Evolutionary conservation across 2,329 filamentous ascomycete species (phyloP).

Genomic region (Ophiocordyceps unilateralis): DNA sequence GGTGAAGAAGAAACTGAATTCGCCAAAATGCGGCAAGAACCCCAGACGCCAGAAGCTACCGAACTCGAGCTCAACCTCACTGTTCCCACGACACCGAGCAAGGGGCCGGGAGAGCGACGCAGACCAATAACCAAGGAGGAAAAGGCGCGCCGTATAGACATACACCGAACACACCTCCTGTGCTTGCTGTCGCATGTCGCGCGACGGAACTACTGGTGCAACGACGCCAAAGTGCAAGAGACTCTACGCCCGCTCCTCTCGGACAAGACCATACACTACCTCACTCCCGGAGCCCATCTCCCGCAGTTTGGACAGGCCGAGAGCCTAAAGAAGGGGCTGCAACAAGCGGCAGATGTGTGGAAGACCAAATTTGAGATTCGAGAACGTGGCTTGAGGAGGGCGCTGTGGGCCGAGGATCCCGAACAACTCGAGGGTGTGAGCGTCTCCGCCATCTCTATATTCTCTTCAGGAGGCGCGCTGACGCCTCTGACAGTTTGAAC

Average conservation of each 20-base stretch:
- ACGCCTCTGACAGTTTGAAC: constrained; percentile 27
- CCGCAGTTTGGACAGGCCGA: constrained; percentile 62
- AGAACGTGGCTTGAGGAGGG: constrained; percentile 48
- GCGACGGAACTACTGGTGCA: constrained; percentile 77
- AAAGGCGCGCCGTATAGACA: constrained; percentile 41
- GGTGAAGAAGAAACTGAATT: constrained; percentile 23
- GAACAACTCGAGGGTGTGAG: constrained; percentile 41
- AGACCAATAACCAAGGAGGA: constrained; percentile 38
- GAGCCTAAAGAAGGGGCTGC: constrained; percentile 64
- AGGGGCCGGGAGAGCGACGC: constrained; percentile 21
- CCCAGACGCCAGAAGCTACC: constrained; percentile 10
- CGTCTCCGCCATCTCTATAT: constrained; percentile 2
- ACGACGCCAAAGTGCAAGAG: constrained; percentile 51
- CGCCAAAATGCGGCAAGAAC: constrained; percentile 9
- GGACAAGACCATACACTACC: constrained; percentile 44
- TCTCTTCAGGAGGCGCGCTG: constrained; percentile 3
- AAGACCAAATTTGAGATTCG: constrained; percentile 52
- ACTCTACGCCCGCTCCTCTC: constrained; percentile 47
- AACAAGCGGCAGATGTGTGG: constrained; percentile 50
- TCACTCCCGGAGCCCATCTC: constrained; percentile 50
- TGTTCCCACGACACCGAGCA: constrained; percentile 16
- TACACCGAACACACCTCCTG: constrained; percentile 77
- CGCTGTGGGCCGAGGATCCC: constrained; percentile 58
- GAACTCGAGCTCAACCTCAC: constrained; percentile 36
- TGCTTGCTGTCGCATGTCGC: constrained; percentile 67